A percentile compares a stretch with the other conserved stretches of the same genome.
Evolutionary conservation across 352 stramenopile genomes (phyloP).

Genomic region (Globisporangium parvum): DNA sequence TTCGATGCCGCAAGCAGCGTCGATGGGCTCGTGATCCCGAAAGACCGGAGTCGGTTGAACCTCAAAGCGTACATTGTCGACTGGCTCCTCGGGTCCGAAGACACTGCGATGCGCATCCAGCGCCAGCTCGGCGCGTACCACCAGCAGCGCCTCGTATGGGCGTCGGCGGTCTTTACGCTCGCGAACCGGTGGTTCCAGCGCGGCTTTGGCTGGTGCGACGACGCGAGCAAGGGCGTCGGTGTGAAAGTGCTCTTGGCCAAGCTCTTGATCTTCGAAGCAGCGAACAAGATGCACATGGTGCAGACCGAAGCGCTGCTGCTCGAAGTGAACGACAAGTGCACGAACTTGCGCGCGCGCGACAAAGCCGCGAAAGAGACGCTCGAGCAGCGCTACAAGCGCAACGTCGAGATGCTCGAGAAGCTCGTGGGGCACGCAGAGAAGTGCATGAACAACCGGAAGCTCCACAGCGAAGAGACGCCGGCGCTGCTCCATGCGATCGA

Average conservation of each 20-base stretch:
- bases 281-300: conserved; percentile 78
- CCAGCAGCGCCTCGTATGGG: conserved; percentile 45
- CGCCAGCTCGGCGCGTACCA: conserved; percentile 41
- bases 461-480: conserved; percentile 63
- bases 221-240: conserved; percentile 42
- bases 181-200: conserved; percentile 61
- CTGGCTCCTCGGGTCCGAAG: conserved; percentile 57
- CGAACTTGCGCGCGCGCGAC: conserved; percentile 39
- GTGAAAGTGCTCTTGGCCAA: conserved; percentile 53
- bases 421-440: conserved; percentile 48
- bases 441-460: conserved; percentile 69
- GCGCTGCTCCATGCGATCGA: conserved; percentile 56
- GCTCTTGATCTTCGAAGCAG: conserved; percentile 50
- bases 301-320: conserved; percentile 47
- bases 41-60: conserved; percentile 31
- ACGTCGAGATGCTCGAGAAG: conserved; percentile 38
- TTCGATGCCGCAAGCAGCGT: conserved; percentile 33
- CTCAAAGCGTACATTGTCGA: conserved; percentile 46
- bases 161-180: conserved; percentile 49
- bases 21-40: conserved; percentile 37
- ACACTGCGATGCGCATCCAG: conserved; percentile 37
- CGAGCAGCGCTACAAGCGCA: conserved; percentile 30
- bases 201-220: conserved; percentile 61
- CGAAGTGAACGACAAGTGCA: conserved; percentile 62
- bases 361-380: conserved; percentile 32